Base-by-base conservation (phyloP, 371 early-diverging fungal species). In the Mucor irregularis region DNA sequence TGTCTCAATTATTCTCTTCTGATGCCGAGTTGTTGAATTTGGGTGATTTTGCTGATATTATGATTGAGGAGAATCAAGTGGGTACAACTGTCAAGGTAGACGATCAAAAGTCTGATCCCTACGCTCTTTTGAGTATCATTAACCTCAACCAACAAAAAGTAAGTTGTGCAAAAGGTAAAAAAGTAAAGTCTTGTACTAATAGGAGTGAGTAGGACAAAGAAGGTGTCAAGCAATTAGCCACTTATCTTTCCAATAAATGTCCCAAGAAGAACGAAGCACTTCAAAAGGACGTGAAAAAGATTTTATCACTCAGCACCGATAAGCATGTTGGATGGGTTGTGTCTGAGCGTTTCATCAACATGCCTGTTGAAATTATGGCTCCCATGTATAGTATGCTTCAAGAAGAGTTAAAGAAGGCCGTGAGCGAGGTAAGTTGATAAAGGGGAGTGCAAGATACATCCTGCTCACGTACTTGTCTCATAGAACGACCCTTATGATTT, bases 261-360 rank as follows among this genome's bases (percentile, higher is more conserved):
- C 76, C 87, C 6, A 81, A 78, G 28, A 82, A 81, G 57, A 63
- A 83, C 53, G 63, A 68, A 22, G 57, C 68, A 10, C n/a, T 81
- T 35, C 52, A 73, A 28, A 60, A 57, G 19, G 62, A 69, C 33
- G 58, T 90, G 14, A 51, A 62, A n/a, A 52, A 73, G 11, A 62
- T 86, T n/a, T 61, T 91, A 37, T 58, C 70, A 5, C 61, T 76
- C 11, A 53, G 46, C 13, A 26, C 49, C 9, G 62, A 61, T 19
- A 66, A 71, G 22, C 69, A 78, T 42, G 78, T 87, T 5, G 97
- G 87, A 0, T 66, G 92, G 65, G 66, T 96, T 21, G 34, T 98
- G n/a, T 90, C 88, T 58, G 96, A 96, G 60, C 74, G 98, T 8
- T 84, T 98, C 17, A 85, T 98, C 65, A 98, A 98, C 69, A 94